phyloP scores from a whole-genome alignment of 2,329 filamentous ascomycete genomes.

The Metarhizium robertsii region DNA sequence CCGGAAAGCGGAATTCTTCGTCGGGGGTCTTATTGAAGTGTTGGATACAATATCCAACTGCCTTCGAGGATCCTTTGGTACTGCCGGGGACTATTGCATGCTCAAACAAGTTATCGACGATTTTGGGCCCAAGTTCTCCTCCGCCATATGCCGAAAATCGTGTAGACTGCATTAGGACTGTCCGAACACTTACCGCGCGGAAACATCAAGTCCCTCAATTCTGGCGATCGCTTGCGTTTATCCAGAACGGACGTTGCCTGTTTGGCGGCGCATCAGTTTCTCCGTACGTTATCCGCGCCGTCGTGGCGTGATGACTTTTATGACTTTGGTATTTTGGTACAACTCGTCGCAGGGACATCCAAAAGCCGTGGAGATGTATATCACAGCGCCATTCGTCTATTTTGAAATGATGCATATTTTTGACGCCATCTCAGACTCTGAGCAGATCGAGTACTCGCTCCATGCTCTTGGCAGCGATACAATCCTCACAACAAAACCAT shows the following conservation, averaged over 20 bases:
- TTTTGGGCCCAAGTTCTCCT: constrained; percentile 5
- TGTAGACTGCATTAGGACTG: too few relatives aligned
- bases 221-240: constrained; percentile 2
- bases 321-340: constrained; percentile 24
- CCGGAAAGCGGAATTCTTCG: constrained; percentile 1
- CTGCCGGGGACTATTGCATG: constrained; percentile 13
- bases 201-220: too few relatives aligned
- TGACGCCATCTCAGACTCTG: background rate
- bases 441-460: constrained; percentile 14
- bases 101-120: constrained; percentile 9
- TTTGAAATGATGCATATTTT: constrained; percentile 11
- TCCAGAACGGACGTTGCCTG: constrained; percentile 18
- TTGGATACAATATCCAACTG: constrained; percentile 19
- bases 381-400: constrained; percentile 20
- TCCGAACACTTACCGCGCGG: too few relatives aligned
- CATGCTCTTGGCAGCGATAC: constrained; percentile 2
- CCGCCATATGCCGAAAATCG: background rate
- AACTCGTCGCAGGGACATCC: constrained; percentile 20
- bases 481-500: background rate
- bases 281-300: constrained; percentile 15
- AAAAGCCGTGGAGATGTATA: constrained; percentile 18
- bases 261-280: constrained; percentile 22
- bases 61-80: constrained; percentile 8
- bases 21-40: constrained; percentile 14
- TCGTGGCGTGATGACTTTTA: constrained; percentile 17